A percentile compares a stretch with the other conserved stretches of the same genome.
Conservation (phyloP, 2,329 filamentous ascomycete species). For the Pseudocercospora vitis region DNA sequence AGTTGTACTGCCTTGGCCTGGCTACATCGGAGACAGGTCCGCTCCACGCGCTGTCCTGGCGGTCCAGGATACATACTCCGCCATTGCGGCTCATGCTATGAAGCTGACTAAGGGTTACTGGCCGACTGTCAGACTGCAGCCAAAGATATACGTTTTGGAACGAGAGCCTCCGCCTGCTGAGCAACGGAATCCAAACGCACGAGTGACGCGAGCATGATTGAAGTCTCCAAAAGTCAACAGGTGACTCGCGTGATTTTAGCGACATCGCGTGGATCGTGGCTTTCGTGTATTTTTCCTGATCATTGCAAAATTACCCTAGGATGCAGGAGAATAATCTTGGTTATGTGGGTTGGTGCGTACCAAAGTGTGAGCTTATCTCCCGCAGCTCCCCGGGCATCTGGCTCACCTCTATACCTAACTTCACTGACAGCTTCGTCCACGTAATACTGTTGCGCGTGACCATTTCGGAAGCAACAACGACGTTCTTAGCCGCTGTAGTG, state of each 20-base stretch:
- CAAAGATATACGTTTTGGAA: slow-evolving; percentile 54
- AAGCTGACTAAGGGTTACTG: slow-evolving; percentile 54
- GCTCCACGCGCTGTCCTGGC: slow-evolving; percentile 15
- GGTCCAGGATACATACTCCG: slow-evolving; percentile 14
- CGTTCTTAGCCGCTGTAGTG: no score
- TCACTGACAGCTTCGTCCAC: no score
- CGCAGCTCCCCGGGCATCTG: no score
- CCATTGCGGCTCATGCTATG: background rate
- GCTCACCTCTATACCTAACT: no score
- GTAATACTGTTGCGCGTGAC: no score
- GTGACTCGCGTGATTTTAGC: background rate
- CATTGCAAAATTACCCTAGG: no score
- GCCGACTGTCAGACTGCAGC: slow-evolving; percentile 55
- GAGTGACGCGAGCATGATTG: background rate
- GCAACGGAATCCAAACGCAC: slow-evolving; percentile 1
- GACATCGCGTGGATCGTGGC: no score
- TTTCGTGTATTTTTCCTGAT: no score
- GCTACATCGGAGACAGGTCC: slow-evolving; percentile 22
- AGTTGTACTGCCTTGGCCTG: slow-evolving; percentile 27
- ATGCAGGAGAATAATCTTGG: no score
- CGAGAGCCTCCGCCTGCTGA: slow-evolving; percentile 30
- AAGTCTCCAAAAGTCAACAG: background rate
- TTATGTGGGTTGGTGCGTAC: background rate
- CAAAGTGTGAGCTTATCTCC: background rate
- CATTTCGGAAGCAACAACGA: no score